phyloP scores from a whole-genome alignment of 2,329 filamentous ascomycete species.

The Xylariaceae sp. region DNA sequence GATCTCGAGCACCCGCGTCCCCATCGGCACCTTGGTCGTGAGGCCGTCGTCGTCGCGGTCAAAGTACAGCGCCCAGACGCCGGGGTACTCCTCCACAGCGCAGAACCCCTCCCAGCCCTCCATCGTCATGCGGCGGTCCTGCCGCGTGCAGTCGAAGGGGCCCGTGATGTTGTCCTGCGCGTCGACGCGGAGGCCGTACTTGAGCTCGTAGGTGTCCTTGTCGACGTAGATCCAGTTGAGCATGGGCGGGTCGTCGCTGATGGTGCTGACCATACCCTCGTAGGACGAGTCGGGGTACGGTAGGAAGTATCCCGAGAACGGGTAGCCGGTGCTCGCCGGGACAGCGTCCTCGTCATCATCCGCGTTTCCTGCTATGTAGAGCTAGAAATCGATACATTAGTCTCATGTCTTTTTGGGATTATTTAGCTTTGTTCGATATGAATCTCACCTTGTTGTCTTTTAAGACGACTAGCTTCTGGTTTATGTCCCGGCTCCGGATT shows the following conservation, averaged over 20 bases:
- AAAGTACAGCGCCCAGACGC: slow-evolving; percentile 44
- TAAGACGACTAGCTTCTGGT: slow-evolving; percentile 40
- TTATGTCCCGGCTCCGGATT: slow-evolving; percentile 36
- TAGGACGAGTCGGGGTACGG: slow-evolving; percentile 50
- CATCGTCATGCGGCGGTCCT: slow-evolving; percentile 46
- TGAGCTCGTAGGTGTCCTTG: slow-evolving; percentile 39
- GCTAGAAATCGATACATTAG: slow-evolving; percentile 16
- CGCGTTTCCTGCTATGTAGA: slow-evolving; percentile 41
- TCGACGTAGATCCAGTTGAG: slow-evolving; percentile 49
- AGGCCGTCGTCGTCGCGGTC: slow-evolving; percentile 43
- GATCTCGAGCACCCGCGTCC: slow-evolving; percentile 49
- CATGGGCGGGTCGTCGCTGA: slow-evolving; percentile 44
- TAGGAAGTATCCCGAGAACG: slow-evolving; percentile 53
- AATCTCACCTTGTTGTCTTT: slow-evolving; percentile 36
- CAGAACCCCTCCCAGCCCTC: slow-evolving; percentile 47
- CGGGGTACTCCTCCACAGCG: slow-evolving; percentile 39
- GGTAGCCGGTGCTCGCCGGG: slow-evolving; percentile 36
- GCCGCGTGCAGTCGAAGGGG: slow-evolving; percentile 47
- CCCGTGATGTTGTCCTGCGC: slow-evolving; percentile 41
- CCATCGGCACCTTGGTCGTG: slow-evolving; percentile 38
- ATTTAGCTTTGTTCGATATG: not conserved
- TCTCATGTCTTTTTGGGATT: not conserved
- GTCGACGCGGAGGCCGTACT: slow-evolving; percentile 39
- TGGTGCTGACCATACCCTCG: slow-evolving; percentile 44
- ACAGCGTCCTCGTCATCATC: slow-evolving; percentile 22